These are phyloP conservation scores for Metschnikowia arizonensis DNA, from an alignment of 805 yeast genomes.

Conservation along the genomic window DNA sequence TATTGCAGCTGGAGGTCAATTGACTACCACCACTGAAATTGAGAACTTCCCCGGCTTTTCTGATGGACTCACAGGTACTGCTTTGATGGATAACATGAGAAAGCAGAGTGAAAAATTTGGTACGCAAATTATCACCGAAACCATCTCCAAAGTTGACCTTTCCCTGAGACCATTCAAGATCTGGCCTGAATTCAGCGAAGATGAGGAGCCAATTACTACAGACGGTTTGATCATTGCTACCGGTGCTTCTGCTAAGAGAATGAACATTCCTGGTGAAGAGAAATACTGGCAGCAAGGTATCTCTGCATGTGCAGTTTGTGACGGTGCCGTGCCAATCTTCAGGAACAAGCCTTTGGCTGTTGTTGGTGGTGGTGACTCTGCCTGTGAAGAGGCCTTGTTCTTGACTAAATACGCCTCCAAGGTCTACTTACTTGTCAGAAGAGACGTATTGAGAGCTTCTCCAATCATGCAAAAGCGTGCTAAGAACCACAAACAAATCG, in stretches of 20 bases:
- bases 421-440: conserved; percentile 89
- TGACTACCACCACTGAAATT: conserved; percentile 97
- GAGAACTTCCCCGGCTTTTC: conserved; percentile 99
- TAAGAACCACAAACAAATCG: conserved; percentile 77
- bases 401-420: conserved; percentile 97
- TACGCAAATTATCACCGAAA: conserved; percentile 91
- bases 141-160: conserved; percentile 88
- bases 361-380: conserved; percentile 99
- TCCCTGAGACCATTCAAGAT: conserved; percentile 87
- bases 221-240: conserved; percentile 93
- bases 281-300: conserved; percentile 98
- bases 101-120: conserved; percentile 85
- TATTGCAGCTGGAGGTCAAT: conserved; percentile 97
- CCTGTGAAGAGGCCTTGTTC: conserved; percentile 97
- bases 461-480: conserved; percentile 96
- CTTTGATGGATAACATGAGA: conserved; percentile 91
- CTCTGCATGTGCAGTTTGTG: conserved; percentile 99
- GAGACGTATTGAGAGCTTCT: conserved; percentile 92
- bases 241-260: conserved; percentile 97
- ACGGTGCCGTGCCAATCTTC: conserved; percentile 98
- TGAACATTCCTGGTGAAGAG: conserved; percentile 93
- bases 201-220: conserved; percentile 82
- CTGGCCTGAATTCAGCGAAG: conserved; percentile 96
- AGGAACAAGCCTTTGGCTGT: conserved; percentile 98
- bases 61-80: conserved; percentile 79